These are phyloP conservation scores for Cercophora sp. DNA, from an alignment of 495 filamentous ascomycete genomes.

Conservation along the genomic window DNA sequence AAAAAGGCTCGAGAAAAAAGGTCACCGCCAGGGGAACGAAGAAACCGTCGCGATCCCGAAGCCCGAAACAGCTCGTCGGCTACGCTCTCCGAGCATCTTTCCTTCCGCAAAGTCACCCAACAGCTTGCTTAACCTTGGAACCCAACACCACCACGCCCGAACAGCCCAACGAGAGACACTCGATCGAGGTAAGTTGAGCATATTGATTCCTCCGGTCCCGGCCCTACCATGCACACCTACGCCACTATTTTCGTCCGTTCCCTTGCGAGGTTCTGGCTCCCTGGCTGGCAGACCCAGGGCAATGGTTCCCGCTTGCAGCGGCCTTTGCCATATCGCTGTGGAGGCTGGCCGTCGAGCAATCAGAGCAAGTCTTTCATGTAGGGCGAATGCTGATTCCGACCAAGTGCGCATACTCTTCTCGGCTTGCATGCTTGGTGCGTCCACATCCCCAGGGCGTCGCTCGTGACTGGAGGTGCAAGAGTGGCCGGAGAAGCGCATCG, in stretches of 20 bases:
- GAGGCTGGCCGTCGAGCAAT: slow-evolving; percentile 17
- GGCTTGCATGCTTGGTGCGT: slow-evolving; percentile 22
- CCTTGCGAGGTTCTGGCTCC: too few species aligned
- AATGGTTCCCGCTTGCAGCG: slow-evolving; percentile 16
- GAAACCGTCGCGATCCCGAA: too few species aligned
- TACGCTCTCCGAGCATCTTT: too few species aligned
- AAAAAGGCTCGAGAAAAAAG: too few species aligned
- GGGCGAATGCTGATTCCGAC: slow-evolving; percentile 23
- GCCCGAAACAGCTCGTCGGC: too few species aligned
- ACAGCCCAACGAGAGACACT: neutral
- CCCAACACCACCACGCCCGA: too few species aligned
- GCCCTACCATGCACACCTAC: neutral
- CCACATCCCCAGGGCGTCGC: neutral
- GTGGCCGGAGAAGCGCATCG: slow-evolving; percentile 10
- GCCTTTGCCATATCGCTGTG: slow-evolving; percentile 6
- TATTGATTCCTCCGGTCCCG: neutral
- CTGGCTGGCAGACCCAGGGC: slow-evolving; percentile 8
- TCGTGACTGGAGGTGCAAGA: slow-evolving; percentile 10
- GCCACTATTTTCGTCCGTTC: neutral
- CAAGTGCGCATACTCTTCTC: slow-evolving; percentile 11
- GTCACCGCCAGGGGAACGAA: too few species aligned
- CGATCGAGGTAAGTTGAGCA: neutral
- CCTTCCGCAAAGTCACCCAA: too few species aligned
- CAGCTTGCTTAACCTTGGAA: too few species aligned
- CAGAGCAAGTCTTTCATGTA: slow-evolving; percentile 16